Evolutionary conservation across 2,329 filamentous ascomycete genomes (phyloP).

Genomic region (Fusarium pseudonygamai): DNA sequence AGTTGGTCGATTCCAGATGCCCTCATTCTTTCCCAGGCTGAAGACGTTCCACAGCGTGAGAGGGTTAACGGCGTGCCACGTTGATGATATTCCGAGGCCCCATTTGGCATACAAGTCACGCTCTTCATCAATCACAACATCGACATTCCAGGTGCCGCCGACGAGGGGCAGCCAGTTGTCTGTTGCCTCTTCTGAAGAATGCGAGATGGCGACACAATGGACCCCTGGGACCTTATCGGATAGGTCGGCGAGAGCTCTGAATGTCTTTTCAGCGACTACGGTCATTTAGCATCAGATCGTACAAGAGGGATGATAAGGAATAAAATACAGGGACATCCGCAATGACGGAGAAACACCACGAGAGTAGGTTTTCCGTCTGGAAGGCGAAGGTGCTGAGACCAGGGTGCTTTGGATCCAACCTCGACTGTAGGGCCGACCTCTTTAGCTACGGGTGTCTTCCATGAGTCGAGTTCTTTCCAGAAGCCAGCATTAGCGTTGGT

Average conservation of each 20-base stretch:
- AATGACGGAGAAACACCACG: conserved; percentile 76
- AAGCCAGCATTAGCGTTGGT: conserved; percentile 33
- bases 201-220: conserved; percentile 70
- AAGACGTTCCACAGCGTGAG: conserved; percentile 66
- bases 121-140: conserved; percentile 68
- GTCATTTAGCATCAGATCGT: not conserved
- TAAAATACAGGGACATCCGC: conserved; percentile 73
- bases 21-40: conserved; percentile 67
- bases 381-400: conserved; percentile 61
- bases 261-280: conserved; percentile 74
- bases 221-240: conserved; percentile 60
- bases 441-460: conserved; percentile 53
- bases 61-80: conserved; percentile 71
- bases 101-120: conserved; percentile 70
- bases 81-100: conserved; percentile 69
- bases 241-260: conserved; percentile 62
- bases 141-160: conserved; percentile 65
- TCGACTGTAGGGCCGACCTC: conserved; percentile 58
- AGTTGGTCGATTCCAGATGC: conserved; percentile 72
- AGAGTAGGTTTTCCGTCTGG: conserved; percentile 66
- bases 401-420: conserved; percentile 66
- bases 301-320: not conserved
- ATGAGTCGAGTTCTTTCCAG: conserved; percentile 53
- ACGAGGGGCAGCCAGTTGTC: conserved; percentile 66
- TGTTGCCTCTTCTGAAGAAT: conserved; percentile 63